Base-by-base conservation (phyloP, 2,329 filamentous ascomycete species). In the Claviceps sp. region DNA sequence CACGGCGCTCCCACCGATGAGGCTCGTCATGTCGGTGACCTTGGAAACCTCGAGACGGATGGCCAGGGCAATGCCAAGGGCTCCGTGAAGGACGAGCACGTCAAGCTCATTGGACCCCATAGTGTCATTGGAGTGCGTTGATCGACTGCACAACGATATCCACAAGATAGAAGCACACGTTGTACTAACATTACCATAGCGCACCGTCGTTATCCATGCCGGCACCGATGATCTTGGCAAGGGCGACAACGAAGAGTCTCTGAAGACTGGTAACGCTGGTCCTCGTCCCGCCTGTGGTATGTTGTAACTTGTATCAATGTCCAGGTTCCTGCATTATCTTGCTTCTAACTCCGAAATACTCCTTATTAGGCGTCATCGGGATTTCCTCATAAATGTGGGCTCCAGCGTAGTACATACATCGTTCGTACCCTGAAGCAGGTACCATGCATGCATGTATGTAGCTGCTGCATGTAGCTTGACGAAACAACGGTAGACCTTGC, bases 201-300 rank as follows among this genome's bases (percentile, higher is more conserved):
- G 93, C 67, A 97, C 93, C 60, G 80, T 98, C 57, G 93, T 98
- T 64, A 82, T 94, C 65, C 93, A 98, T 77, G 84, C 77, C 62
- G 93, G 93, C 69, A 97, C 91, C 61, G 93, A 98, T 68, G 93
- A 98, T 68, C 88, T 98, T 59, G 93, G 93, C 72, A 87, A 86
- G 79, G 89, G 89, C 65, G 87, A 75, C 62, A 84, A 87, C 75
- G 88, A 91, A 74, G 89, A 97, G 78, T 95, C 88, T 65, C 88
- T 94, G 78, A 96, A 94, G 85, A 98, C 93, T 59, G 93, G 93
- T 61, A 98, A 97, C 70, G 93, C 93, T 67, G 93, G 93, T 64
- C 71, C 76, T 62, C 88, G 93, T 67, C 93, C 93, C 68, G 93
- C 93, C 69, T 98, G 93, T 75, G 93, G 93, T 87, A 79, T 68